Conservation (phyloP, 2,329 filamentous ascomycete species). For the Exophiala viscosa region DNA sequence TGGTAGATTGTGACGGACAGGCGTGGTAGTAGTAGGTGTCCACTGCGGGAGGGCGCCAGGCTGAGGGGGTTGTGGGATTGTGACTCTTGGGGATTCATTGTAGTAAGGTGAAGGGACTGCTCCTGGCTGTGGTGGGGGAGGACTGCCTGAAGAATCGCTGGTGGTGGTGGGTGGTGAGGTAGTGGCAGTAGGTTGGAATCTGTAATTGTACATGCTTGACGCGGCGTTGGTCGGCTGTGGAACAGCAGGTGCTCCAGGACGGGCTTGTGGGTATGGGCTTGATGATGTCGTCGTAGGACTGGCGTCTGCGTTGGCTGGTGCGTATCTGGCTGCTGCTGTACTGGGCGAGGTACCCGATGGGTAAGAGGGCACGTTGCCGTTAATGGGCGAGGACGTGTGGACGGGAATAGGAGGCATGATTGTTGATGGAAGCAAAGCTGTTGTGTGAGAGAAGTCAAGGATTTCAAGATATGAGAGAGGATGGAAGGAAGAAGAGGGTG, state of each 20-base stretch:
- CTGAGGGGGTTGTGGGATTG: slow-evolving; percentile 7
- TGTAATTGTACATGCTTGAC: slow-evolving; percentile 17
- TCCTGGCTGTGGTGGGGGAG: slow-evolving; percentile 18
- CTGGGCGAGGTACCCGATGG: slow-evolving; percentile 15
- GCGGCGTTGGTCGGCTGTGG: slow-evolving; percentile 20
- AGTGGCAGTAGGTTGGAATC: slow-evolving; percentile 15
- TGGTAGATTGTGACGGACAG: slow-evolving; percentile 9
- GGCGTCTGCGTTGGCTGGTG: slow-evolving; percentile 4
- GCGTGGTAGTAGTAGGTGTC: slow-evolving; percentile 4
- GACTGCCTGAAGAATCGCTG: slow-evolving; percentile 4
- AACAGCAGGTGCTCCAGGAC: slow-evolving; percentile 17
- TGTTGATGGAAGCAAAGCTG: background rate
- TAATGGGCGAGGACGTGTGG: slow-evolving; percentile 26
- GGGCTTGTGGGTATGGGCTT: slow-evolving; percentile 5
- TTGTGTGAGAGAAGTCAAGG: background rate
- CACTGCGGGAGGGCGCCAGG: slow-evolving; percentile 7
- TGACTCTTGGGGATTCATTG: background rate
- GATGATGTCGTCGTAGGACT: slow-evolving; percentile 11
- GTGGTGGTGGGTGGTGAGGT: slow-evolving; percentile 4
- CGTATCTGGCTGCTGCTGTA: slow-evolving; percentile 20
- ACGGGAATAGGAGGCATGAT: slow-evolving; percentile 22
- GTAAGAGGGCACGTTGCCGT: slow-evolving; percentile 17
- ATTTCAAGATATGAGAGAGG: background rate
- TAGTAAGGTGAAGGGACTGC: slow-evolving; percentile 8
- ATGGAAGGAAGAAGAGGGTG: background rate